Evolutionary conservation across 345 rosid species (phyloP).

Genomic region (Eucalyptus marginata): DNA sequence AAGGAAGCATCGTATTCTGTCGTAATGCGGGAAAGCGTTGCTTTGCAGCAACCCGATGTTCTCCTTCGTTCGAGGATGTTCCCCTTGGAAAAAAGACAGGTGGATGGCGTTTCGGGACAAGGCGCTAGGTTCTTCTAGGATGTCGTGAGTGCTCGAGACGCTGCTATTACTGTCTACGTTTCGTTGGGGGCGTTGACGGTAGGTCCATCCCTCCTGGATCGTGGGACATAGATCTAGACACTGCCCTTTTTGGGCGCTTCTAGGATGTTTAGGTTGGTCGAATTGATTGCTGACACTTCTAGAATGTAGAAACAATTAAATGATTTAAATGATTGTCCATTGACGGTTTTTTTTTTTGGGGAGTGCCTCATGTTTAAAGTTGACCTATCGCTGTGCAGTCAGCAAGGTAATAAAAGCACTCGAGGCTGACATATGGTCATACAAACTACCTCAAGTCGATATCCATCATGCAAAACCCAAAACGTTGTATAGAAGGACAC

Average conservation of each 20-base stretch:
- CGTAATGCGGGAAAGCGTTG: background rate
- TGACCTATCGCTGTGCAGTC: background rate
- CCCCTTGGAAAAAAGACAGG: background rate
- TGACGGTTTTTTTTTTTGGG: background rate
- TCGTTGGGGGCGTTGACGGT: background rate
- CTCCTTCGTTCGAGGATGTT: background rate
- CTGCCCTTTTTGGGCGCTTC: background rate
- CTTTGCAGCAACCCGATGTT: background rate
- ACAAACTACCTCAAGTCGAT: background rate
- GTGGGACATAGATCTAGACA: background rate
- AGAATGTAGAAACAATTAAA: background rate
- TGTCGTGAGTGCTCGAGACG: background rate
- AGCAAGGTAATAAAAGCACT: background rate
- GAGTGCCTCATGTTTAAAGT: background rate
- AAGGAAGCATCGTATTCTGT: background rate
- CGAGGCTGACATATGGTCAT: background rate
- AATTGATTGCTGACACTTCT: background rate
- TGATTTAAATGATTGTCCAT: background rate
- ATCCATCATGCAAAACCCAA: background rate
- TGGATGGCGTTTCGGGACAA: background rate
- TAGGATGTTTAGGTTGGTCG: background rate
- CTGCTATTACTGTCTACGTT: background rate
- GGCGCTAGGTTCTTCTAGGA: background rate
- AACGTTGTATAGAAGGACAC: background rate
- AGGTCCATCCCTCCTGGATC: background rate